Base-by-base conservation (phyloP, 2,329 filamentous ascomycete species). In the Alternaria infectoria region DNA sequence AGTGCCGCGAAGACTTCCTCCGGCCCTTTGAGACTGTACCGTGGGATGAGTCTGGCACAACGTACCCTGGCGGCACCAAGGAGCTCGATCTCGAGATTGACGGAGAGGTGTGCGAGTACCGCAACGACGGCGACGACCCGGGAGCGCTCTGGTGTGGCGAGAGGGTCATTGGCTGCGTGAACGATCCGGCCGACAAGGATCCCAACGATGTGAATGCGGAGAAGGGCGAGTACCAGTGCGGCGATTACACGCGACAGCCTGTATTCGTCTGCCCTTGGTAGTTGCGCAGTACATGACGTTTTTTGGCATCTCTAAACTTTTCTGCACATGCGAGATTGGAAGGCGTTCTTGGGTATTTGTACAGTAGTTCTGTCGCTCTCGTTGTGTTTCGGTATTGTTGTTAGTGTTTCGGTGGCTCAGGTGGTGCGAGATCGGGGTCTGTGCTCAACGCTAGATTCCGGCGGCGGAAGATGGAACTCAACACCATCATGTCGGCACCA, bases 181-280 rank as follows among this genome's bases (percentile, higher is more conserved):
- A 40, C 9, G 36, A 40, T 11, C 36, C 36, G n/a, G 36, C 36
- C 36, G 36, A 40, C 36, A 40, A 40, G 36, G 36, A 40, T 17
- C 36, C 36, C 36, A 17, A 40, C 15, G 36, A 40, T 17, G 36
- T 17, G 4, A 40, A 59, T 50, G 12, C 50, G 50, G 58, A 61
- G 30, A 61, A 61, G 58, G 58, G 58, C 32, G 54, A 61, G 30
- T 61, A 61, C 26, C 12, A 46, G 58, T 61, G 58, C 26, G 58
- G 58, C 50, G 58, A 61, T 23, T 56, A 61, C 50, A 61, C 58
- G 36, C 58, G 58, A 47, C 50, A 61, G 51, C 58, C 50, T 45
- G 50, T 61, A 43, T 61, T 61, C 56, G 36, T 40, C 36, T 40
- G 36, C 36, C 44, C 44, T 47, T 19, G 44, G 44, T 47, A 47